Conservation (phyloP, 2,329 filamentous ascomycete species). For the Fusarium abutilonis region DNA sequence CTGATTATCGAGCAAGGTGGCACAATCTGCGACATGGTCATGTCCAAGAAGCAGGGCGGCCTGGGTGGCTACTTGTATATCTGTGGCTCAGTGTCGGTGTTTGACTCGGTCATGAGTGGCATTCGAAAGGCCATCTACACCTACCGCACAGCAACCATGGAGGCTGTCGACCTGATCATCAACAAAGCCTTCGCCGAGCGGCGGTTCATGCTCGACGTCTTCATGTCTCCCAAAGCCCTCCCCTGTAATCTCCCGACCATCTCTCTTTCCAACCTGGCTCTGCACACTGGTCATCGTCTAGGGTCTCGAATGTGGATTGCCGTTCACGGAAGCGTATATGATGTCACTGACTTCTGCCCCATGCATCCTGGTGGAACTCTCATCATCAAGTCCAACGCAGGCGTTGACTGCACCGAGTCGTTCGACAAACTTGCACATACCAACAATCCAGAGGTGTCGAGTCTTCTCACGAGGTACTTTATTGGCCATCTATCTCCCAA, state of each 20-base stretch:
- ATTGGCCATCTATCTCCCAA: constrained; percentile 62
- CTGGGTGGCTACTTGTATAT: constrained; percentile 52
- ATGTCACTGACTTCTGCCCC: constrained; percentile 62
- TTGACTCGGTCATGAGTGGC: constrained; percentile 64
- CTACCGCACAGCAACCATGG: constrained; percentile 61
- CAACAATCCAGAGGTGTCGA: constrained; percentile 64
- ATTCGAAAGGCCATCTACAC: constrained; percentile 66
- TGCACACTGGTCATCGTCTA: constrained; percentile 61
- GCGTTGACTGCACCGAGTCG: constrained; percentile 62
- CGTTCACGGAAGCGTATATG: constrained; percentile 63
- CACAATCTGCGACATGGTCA: constrained; percentile 63
- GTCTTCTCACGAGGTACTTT: constrained; percentile 64
- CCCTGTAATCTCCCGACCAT: constrained; percentile 62
- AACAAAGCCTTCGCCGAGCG: constrained; percentile 65
- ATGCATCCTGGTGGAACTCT: constrained; percentile 65
- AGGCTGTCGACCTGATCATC: constrained; percentile 60
- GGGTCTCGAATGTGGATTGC: constrained; percentile 61
- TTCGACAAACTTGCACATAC: constrained; percentile 65
- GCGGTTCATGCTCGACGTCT: constrained; percentile 66
- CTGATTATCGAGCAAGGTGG: constrained; percentile 62
- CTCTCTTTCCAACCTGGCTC: constrained; percentile 59
- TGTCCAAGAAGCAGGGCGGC: constrained; percentile 66
- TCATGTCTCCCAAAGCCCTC: constrained; percentile 64
- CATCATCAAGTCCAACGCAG: constrained; percentile 64
- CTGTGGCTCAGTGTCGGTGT: constrained; percentile 45